Evolutionary conservation across 2,329 filamentous ascomycete species (phyloP), one percentile per base, ranked within the genome.

Genomic region (Aspergillus tanneri): DNA sequence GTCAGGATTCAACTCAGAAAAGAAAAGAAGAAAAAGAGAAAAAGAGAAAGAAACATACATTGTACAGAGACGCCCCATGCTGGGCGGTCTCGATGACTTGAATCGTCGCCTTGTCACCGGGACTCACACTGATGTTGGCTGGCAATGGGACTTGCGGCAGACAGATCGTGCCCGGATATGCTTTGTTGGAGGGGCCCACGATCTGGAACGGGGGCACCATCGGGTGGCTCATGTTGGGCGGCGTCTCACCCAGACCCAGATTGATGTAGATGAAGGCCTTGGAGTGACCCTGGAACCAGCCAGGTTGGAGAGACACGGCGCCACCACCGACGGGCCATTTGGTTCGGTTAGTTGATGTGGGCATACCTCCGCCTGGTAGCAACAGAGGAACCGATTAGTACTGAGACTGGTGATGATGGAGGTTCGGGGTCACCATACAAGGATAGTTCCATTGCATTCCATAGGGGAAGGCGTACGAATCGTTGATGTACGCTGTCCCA

Each of bases 401-500:
- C 5, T 6, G 12, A 32, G 24, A n/a, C 7, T 32, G 9, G 12
- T 14, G 23, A 35, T 35, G 16, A 38, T 27, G 23, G 44, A 36
- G 24, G 19, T 49, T 46, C 48, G 43, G 4, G 10, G 5, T 6
- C 14, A 19, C 76, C 88, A 74, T 77, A 96, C 90, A 96, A 70
- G 91, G 90, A 76, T 95, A 96, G 68, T 85, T 84, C 90, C 90
- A 96, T 75, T 95, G 87, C 88, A 93, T 92, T 72, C 90, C 91
- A 58, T 88, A 95, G 2, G 90, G 90, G 59, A 83, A 93, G 0
- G 72, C 64, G 14, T 66, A 62, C 12, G 74, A 73, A 18, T 71
- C 73, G 45, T 78, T 77, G 27, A 66, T 60, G 22, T 72, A 73
- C 4, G 77, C 77, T 3, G 60, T 58, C 22, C 66, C 67, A n/a